Base-by-base conservation (phyloP, 805 yeast species). In the Clavispora asparagi region DNA sequence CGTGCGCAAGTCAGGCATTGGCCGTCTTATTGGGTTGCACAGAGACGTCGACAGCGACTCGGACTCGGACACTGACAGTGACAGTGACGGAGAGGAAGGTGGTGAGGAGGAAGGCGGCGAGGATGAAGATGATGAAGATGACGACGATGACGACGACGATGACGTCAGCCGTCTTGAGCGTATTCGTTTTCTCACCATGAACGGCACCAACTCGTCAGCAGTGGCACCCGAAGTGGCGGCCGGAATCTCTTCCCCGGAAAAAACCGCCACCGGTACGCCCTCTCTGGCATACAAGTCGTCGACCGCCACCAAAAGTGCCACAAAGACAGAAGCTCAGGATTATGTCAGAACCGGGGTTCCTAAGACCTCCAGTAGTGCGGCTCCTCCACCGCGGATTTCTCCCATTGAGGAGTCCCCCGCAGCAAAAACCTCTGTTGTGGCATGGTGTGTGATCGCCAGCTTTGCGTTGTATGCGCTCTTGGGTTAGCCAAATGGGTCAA, bases 101-200 rank as follows among this genome's bases (percentile, higher is more conserved):
- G 53, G 31, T 11, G 35, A 47, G 16, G 57, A 55, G 19, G 46
- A 56, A 4, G n/a, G 30, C 36, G 37, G 16, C 25, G 37, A 33
- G 1, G 47, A 50, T 3, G 40, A 37, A 33, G 41, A 46, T 30
- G 53, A 37, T 11, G 35, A 47, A 17, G 57, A 55, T 23, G 46
- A 56, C 33, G 32, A 42, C 25, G 37, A 33, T 3, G 37, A 33
- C 12, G 57, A 54, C 30, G 46, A 42, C 37, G 37, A 33, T n/a
- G 37, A 33, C 8, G 25, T 33, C 25, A 17, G 37, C 25, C 37
- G 37, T 33, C 37, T 33, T 14, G 37, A 33, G 37, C 37, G 37
- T 5, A 33, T 33, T 17, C 23, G 37, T 3, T 33, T 33, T 17
- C 37, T 33, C 37, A 33, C 37, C 37, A 33, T 33, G 37, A 33